Conservation (phyloP, 202 grass and related monocot genomes). For the Schoenoplectus triqueter region DNA sequence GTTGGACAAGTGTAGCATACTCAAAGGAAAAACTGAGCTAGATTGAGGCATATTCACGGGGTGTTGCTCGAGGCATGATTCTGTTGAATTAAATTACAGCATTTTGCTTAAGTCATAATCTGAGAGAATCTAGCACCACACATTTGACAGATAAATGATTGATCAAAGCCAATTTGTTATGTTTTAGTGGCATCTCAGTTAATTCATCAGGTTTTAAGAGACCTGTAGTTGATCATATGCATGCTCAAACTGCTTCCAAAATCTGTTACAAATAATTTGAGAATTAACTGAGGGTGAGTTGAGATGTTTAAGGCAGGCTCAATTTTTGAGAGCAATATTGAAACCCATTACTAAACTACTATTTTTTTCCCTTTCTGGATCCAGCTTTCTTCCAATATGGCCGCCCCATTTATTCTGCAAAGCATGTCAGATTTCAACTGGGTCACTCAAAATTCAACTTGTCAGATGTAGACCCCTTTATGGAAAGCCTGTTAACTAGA, state of each 20-base stretch:
- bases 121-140: neutral
- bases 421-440: slow-evolving; percentile 57
- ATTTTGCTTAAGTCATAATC: neutral
- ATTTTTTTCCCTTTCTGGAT: neutral
- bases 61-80: neutral
- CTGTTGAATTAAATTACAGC: no score
- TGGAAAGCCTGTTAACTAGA: slow-evolving; percentile 45
- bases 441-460: slow-evolving; percentile 52
- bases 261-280: slow-evolving; percentile 15
- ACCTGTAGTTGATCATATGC: neutral
- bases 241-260: neutral
- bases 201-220: neutral
- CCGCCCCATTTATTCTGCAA: slow-evolving; percentile 71
- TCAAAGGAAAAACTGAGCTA: neutral
- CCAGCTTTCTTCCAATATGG: slow-evolving; percentile 64
- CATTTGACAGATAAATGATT: neutral
- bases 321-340: neutral
- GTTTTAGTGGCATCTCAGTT: neutral
- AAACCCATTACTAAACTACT: neutral
- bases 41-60: neutral
- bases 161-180: neutral
- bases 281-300: neutral
- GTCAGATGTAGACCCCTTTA: slow-evolving; percentile 39
- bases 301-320: neutral
- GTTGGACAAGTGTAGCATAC: slow-evolving; percentile 1